These are phyloP conservation scores for Pythium sukuiense DNA, from an alignment of 352 stramenopile species.

Conservation along the genomic window DNA sequence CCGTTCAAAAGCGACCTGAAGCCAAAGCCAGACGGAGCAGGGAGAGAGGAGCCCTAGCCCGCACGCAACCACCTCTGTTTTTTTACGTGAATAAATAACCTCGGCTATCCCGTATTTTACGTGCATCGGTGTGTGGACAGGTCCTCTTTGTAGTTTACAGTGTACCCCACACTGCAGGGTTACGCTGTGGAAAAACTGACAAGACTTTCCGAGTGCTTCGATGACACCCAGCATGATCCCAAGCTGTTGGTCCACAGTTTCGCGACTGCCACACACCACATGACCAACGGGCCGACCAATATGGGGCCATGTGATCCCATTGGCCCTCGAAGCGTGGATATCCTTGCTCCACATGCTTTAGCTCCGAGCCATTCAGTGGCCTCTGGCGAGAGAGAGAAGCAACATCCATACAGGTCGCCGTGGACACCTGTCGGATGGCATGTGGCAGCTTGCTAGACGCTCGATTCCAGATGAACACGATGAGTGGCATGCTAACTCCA, in stretches of 20 bases:
- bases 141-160: neutral
- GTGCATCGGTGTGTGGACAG: neutral
- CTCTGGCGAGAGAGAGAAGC: no score
- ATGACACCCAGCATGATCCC: no score
- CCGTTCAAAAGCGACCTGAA: neutral
- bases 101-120: conserved; percentile 1
- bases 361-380: neutral
- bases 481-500: neutral
- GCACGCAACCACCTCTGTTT: neutral
- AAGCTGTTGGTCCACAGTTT: no score
- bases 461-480: neutral
- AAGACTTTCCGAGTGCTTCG: no score
- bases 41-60: neutral
- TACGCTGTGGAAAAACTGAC: neutral
- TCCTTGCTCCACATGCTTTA: no score
- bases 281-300: neutral
- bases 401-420: neutral
- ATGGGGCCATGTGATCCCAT: neutral
- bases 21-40: neutral
- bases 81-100: conserved; percentile 1
- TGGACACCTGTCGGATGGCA: neutral
- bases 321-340: no score
- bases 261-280: neutral
- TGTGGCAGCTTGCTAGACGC: neutral
- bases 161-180: neutral